Percentiles rank a stretch among this genome's conserved stretches.
Evolutionary conservation across 1,284 basidiomycete genomes (phyloP).

Genomic region (Coniferiporia sulphurascens): DNA sequence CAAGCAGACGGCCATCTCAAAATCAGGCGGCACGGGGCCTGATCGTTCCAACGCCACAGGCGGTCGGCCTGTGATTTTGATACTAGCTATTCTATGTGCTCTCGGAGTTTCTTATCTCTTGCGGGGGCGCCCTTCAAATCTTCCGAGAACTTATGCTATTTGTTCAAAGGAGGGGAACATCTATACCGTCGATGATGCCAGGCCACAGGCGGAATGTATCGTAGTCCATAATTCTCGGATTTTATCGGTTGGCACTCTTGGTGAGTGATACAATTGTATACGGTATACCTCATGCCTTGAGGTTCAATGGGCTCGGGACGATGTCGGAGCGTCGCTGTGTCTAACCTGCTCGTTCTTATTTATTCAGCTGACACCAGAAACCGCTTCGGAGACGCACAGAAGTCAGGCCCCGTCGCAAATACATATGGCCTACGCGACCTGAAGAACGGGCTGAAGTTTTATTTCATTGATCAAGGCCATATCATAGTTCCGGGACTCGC

Average conservation of each 20-base stretch:
- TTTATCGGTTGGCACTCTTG: conserved; percentile 48
- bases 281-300: conserved; percentile 9
- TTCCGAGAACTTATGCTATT: conserved; percentile 34
- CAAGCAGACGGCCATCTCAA: no score
- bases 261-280: conserved; percentile 33
- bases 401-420: conserved; percentile 23
- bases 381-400: conserved; percentile 30
- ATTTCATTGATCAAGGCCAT: conserved; percentile 38
- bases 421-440: conserved; percentile 19
- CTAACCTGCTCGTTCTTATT: no score
- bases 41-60: not conserved
- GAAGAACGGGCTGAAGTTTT: conserved; percentile 34
- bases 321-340: not conserved
- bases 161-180: conserved; percentile 42
- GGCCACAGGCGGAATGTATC: conserved; percentile 59
- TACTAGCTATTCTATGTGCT: not conserved
- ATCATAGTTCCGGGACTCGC: conserved; percentile 67
- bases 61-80: not conserved
- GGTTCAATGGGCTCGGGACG: not conserved
- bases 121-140: not conserved
- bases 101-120: not conserved
- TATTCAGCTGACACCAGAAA: conserved; percentile 26
- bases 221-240: conserved; percentile 56
- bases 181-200: conserved; percentile 48
- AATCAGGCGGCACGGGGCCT: no score